These are phyloP conservation scores for Mycogone perniciosa DNA, from an alignment of 2,329 filamentous ascomycete species.

Conservation along the genomic window DNA sequence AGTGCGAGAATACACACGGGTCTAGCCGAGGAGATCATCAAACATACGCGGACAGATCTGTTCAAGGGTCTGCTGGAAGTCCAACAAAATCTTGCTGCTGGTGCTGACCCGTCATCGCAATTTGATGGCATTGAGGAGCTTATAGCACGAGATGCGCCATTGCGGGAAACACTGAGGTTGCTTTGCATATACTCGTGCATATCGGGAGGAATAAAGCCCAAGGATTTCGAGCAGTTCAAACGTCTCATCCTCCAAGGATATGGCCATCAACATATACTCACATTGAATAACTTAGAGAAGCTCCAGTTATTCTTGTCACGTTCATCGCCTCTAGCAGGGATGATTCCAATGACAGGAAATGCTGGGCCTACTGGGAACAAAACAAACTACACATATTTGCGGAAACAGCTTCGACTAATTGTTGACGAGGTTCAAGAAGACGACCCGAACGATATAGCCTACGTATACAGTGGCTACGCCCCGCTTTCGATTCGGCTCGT, in stretches of 20 bases:
- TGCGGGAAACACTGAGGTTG: constrained; percentile 75
- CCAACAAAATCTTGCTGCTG: constrained; percentile 90
- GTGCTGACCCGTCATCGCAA: constrained; percentile 80
- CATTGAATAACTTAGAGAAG: constrained; percentile 81
- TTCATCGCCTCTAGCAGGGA: constrained; percentile 69
- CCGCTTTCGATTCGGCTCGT: constrained; percentile 86
- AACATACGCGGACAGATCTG: constrained; percentile 79
- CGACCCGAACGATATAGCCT: constrained; percentile 90
- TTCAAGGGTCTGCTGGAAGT: constrained; percentile 88
- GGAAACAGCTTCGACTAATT: constrained; percentile 81
- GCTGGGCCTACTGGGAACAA: constrained; percentile 55
- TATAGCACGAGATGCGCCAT: constrained; percentile 77
- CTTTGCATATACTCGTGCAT: constrained; percentile 90
- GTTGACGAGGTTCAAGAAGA: constrained; percentile 96
- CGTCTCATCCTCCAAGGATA: constrained; percentile 86
- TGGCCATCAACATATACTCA: constrained; percentile 89
- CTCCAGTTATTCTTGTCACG: constrained; percentile 77
- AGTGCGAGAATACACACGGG: constrained; percentile 89
- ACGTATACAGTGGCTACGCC: constrained; percentile 95
- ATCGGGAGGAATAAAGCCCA: constrained; percentile 77
- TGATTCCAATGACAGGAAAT: constrained; percentile 66
- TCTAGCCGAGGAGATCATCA: constrained; percentile 91
- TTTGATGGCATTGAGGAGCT: constrained; percentile 90
- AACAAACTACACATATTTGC: constrained; percentile 84
- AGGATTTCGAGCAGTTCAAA: constrained; percentile 85